Evolutionary conservation across 768 basidiomycete genomes (phyloP).

Genomic region (Antrodiella citrinella): DNA sequence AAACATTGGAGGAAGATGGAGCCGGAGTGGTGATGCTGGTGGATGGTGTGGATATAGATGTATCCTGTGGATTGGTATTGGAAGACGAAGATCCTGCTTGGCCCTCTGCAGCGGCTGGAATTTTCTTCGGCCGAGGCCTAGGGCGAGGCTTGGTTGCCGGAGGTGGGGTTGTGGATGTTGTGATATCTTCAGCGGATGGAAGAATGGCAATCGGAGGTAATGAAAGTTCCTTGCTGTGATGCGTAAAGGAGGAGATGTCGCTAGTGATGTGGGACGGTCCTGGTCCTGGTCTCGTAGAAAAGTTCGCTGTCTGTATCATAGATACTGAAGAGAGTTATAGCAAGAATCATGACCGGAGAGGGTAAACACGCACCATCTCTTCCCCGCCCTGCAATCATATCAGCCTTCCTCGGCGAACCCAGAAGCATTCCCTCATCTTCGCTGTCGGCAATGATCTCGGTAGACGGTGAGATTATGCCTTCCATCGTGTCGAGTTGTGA

Average conservation of each 20-base stretch:
- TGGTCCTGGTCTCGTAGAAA: neutral
- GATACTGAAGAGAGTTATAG: neutral
- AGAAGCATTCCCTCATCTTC: conserved; percentile 9
- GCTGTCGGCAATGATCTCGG: conserved; percentile 7
- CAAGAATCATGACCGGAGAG: neutral
- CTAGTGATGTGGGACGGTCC: neutral
- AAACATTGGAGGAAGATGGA: too few relatives aligned
- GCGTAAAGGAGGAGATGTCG: conserved; percentile 1
- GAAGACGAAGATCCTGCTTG: neutral
- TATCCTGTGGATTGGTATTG: too few relatives aligned
- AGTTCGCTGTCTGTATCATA: neutral
- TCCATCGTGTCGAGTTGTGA: neutral
- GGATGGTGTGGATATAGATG: too few relatives aligned
- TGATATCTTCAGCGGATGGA: neutral
- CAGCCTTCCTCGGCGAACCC: neutral
- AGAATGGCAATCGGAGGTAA: conserved; percentile 11
- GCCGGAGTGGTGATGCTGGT: too few relatives aligned
- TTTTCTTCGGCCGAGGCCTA: conserved; percentile 3
- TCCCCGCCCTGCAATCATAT: neutral
- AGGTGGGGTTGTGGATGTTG: neutral
- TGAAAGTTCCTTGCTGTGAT: neutral
- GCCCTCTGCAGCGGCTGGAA: neutral
- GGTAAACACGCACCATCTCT: conserved; percentile 1
- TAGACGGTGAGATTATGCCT: neutral
- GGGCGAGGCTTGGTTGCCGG: conserved; percentile 2